phyloP scores from a whole-genome alignment of 139 green algal genomes.

The Asterochloris sp. region DNA sequence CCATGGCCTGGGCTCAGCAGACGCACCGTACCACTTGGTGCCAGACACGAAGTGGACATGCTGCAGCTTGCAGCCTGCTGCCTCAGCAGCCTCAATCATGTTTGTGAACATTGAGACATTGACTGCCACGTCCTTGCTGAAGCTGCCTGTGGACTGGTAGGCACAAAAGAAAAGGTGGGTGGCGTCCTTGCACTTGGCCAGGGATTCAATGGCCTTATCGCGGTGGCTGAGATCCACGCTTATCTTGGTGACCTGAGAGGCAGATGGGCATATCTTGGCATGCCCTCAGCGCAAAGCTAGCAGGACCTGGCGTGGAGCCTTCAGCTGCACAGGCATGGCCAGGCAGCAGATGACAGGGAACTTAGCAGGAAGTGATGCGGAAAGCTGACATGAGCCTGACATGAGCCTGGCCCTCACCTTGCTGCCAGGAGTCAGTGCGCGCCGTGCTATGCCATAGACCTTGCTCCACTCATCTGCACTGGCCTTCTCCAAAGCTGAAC shows the following conservation, averaged over 20 bases:
- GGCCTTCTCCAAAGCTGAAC: too few species aligned
- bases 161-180: not conserved
- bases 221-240: not conserved
- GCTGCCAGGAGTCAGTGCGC: too few species aligned
- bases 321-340: too few species aligned
- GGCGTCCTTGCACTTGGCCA: not conserved
- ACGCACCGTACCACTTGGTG: too few species aligned
- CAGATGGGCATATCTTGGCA: not conserved
- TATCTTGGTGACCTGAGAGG: not conserved
- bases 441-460: too few species aligned
- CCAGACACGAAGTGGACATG: constrained; percentile 14
- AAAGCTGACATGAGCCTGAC: too few species aligned
- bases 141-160: too few species aligned
- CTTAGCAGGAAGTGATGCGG: too few species aligned
- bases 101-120: constrained; percentile 13
- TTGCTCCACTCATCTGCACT: too few species aligned
- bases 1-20: too few species aligned
- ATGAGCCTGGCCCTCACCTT: too few species aligned
- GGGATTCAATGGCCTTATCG: not conserved
- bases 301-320: not conserved
- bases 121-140: constrained; percentile 8
- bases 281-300: not conserved
- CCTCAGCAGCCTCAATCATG: constrained; percentile 11
- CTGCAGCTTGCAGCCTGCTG: constrained; percentile 11
- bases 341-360: too few species aligned